Evolutionary conservation across 2,329 filamentous ascomycete species (phyloP).

Genomic region (Neospermospora avenae): DNA sequence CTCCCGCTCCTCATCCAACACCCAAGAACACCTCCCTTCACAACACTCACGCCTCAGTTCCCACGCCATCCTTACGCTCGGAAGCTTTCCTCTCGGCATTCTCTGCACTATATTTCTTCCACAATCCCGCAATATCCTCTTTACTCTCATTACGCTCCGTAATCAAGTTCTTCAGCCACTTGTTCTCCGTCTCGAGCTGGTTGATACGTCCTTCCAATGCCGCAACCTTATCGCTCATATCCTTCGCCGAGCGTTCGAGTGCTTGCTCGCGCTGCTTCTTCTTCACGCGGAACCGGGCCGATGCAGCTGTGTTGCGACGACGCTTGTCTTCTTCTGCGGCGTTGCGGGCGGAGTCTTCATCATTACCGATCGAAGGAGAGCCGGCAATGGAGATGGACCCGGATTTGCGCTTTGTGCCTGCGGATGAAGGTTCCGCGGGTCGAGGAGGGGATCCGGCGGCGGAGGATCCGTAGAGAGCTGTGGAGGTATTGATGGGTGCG

Average conservation of each 20-base stretch:
- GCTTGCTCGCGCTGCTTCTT: slow-evolving; percentile 94
- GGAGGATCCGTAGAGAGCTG: slow-evolving; percentile 20
- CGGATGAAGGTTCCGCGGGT: slow-evolving; percentile 6
- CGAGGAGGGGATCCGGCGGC: slow-evolving; percentile 27
- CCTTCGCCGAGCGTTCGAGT: slow-evolving; percentile 76
- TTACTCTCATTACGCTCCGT: slow-evolving; percentile 70
- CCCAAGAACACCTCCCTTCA: not conserved
- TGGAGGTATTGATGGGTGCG: slow-evolving; percentile 22
- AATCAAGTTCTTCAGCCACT: slow-evolving; percentile 76
- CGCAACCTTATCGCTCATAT: slow-evolving; percentile 76
- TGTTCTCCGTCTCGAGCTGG: slow-evolving; percentile 79
- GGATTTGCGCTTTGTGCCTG: slow-evolving; percentile 35
- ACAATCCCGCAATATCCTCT: slow-evolving; percentile 40
- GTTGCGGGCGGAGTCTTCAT: slow-evolving; percentile 68
- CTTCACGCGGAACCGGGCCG: slow-evolving; percentile 86
- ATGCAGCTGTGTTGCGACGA: slow-evolving; percentile 82
- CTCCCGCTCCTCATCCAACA: not conserved
- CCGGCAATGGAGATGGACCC: slow-evolving; percentile 20
- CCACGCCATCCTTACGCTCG: slow-evolving; percentile 35
- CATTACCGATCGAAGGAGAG: slow-evolving; percentile 40
- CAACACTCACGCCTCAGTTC: slow-evolving; percentile 28
- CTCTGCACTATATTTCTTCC: slow-evolving; percentile 40
- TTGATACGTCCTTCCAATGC: slow-evolving; percentile 69
- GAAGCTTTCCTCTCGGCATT: slow-evolving; percentile 30
- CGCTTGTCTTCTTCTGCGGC: slow-evolving; percentile 89